A percentile compares a stretch with the other conserved stretches of the same genome.
Evolutionary conservation across 108 stramenopile species (phyloP).

Genomic region (Skeletonema costatum): DNA sequence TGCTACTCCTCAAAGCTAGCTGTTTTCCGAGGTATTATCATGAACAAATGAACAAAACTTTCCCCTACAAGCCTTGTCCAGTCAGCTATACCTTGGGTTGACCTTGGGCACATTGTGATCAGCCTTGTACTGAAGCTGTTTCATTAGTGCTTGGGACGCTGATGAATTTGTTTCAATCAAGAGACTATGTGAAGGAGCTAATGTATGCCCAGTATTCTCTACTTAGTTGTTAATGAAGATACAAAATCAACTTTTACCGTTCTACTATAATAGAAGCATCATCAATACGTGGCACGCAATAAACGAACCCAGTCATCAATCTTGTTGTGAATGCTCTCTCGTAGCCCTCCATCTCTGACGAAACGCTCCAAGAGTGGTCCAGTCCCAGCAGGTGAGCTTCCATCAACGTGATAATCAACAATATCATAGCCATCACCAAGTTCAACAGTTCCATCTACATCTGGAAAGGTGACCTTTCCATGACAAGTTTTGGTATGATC

Average conservation of each 20-base stretch:
- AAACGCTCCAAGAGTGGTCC: constrained; percentile 74
- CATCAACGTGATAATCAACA: constrained; percentile 66
- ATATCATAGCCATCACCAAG: constrained; percentile 84
- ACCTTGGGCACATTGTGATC: too few relatives aligned
- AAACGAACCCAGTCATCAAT: constrained; percentile 83
- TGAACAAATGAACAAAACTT: too few relatives aligned
- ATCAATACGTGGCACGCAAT: constrained; percentile 68
- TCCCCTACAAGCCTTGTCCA: too few relatives aligned
- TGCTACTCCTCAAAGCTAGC: too few relatives aligned
- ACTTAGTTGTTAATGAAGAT: neutral
- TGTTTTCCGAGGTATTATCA: too few relatives aligned
- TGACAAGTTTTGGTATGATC: constrained; percentile 45
- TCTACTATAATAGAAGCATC: neutral
- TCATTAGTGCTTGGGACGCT: too few relatives aligned
- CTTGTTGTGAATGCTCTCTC: constrained; percentile 59
- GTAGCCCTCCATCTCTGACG: constrained; percentile 76
- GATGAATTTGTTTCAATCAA: too few relatives aligned
- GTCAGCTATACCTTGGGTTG: too few relatives aligned
- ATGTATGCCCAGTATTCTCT: too few relatives aligned
- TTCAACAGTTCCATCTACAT: constrained; percentile 84
- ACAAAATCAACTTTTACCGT: too few relatives aligned
- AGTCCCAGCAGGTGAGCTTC: constrained; percentile 42
- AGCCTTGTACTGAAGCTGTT: too few relatives aligned
- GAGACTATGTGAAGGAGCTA: too few relatives aligned
- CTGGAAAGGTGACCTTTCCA: constrained; percentile 72